Evolutionary conservation across 2,329 filamentous ascomycete species (phyloP).

Genomic region (Hymenoscyphus infarciens): DNA sequence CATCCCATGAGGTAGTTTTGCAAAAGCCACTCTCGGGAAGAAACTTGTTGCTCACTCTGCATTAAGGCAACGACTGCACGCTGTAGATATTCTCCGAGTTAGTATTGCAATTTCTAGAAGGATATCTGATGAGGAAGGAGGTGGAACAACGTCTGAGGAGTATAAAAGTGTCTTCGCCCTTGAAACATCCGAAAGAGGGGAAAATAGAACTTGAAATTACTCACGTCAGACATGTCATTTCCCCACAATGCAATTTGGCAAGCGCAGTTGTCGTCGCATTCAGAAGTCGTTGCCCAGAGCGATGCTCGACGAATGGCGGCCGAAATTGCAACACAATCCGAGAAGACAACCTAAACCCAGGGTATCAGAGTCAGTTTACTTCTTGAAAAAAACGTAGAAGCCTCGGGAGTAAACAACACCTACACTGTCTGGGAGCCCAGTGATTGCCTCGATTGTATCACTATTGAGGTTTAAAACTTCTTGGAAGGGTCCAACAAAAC

Average conservation of each 20-base stretch:
- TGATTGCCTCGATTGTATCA: conserved; percentile 6
- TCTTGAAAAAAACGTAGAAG: too few relatives aligned
- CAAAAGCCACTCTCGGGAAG: conserved; percentile 13
- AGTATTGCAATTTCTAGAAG: not conserved
- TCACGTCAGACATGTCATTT: not conserved
- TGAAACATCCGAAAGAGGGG: not conserved
- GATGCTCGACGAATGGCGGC: conserved; percentile 11
- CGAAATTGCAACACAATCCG: conserved; percentile 1
- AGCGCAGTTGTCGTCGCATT: conserved; percentile 9
- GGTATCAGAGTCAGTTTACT: too few relatives aligned
- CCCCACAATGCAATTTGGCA: conserved; percentile 11
- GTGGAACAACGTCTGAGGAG: not conserved
- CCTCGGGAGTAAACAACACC: not conserved
- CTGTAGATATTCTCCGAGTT: not conserved
- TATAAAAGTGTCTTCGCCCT: not conserved
- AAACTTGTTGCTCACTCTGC: too few relatives aligned
- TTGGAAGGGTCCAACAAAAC: not conserved
- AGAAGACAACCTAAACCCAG: too few relatives aligned
- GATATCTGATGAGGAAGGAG: not conserved
- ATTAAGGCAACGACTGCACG: conserved; percentile 4
- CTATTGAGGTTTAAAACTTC: not conserved
- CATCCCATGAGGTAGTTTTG: conserved; percentile 12
- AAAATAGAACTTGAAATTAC: too few relatives aligned
- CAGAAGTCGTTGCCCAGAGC: conserved; percentile 9
- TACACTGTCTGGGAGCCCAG: not conserved